A percentile compares a stretch with the other conserved stretches of the same genome.
Conservation (phyloP, 2,329 filamentous ascomycete species). For the Beauveria varroae region DNA sequence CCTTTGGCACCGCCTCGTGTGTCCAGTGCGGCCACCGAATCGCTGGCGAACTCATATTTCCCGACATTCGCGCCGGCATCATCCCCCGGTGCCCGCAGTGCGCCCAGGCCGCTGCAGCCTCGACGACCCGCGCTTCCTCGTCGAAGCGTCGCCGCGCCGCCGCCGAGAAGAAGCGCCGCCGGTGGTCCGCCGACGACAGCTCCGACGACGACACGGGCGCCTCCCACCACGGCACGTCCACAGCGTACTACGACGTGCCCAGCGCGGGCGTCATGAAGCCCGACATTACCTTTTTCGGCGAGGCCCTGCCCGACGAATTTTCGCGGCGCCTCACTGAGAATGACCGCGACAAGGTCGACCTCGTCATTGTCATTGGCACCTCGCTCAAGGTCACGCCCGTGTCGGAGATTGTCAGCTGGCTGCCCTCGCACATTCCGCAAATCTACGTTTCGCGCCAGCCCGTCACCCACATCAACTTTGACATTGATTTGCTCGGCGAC, state of each 20-base stretch:
- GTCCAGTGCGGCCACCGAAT: slow-evolving; percentile 72
- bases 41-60: slow-evolving; percentile 68
- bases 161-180: slow-evolving; percentile 24
- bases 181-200: slow-evolving; percentile 28
- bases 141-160: slow-evolving; percentile 32
- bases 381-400: slow-evolving; percentile 94
- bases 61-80: slow-evolving; percentile 65
- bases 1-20: slow-evolving; percentile 87
- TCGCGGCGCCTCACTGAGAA: slow-evolving; percentile 70
- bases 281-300: slow-evolving; percentile 97
- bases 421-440: slow-evolving; percentile 76
- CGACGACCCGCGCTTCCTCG: slow-evolving; percentile 17
- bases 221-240: slow-evolving; percentile 33
- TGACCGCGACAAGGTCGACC: slow-evolving; percentile 72
- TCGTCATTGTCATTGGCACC: slow-evolving; percentile 94
- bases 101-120: slow-evolving; percentile 40
- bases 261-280: slow-evolving; percentile 84
- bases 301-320: slow-evolving; percentile 79
- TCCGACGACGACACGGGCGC: slow-evolving; percentile 27
- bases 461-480: slow-evolving; percentile 85
- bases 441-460: slow-evolving; percentile 84
- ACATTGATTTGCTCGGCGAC: slow-evolving; percentile 92
- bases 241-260: slow-evolving; percentile 47
- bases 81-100: slow-evolving; percentile 76
- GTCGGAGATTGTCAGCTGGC: slow-evolving; percentile 76